Base-by-base conservation (phyloP, 805 yeast species). In the Candida jianshihensis region DNA sequence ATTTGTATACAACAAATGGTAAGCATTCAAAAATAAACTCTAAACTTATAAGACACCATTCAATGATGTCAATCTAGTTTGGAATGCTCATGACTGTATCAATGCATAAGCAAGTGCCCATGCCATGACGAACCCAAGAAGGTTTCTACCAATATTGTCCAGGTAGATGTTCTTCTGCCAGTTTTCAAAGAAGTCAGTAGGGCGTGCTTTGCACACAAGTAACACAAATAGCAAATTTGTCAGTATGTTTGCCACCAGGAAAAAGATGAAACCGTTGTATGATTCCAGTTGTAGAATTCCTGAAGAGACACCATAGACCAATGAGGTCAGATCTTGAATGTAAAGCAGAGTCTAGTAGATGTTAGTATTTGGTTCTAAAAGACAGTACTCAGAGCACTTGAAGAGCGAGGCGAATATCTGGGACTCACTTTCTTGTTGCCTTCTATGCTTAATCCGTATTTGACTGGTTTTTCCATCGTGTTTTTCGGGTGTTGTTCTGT, bases 391-490 rank as follows among this genome's bases (percentile, higher is more conserved):
- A n/a, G n/a, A n/a, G n/a, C n/a, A n/a, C n/a, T n/a, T n/a, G n/a
- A n/a, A n/a, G n/a, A n/a, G n/a, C n/a, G n/a, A n/a, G n/a, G n/a
- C n/a, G n/a, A n/a, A n/a, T n/a, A n/a, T 21, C 11, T 8, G 11
- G 10, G 24, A 28, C 30, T 4, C n/a, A 28, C 30, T n/a, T 29
- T 29, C 22, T 29, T 8, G 12, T 29, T 29, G 16, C 21, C n/a
- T 24, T 29, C 17, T 29, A 29, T 29, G 24, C 31, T 29, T 16
- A 19, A 19, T 29, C 21, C 31, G 22, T 19, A 29, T 19, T 29
- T 29, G 5, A 29, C 31, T 29, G 31, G 31, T 13, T 29, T 29
- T 4, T 29, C 31, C 31, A 29, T 29, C 11, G n/a, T n/a, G n/a
- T n/a, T n/a, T n/a, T n/a, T n/a, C n/a, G n/a, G n/a, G n/a, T n/a